Evolutionary conservation across 2,329 filamentous ascomycete species (phyloP).

Genomic region (Cladosporium sp.): DNA sequence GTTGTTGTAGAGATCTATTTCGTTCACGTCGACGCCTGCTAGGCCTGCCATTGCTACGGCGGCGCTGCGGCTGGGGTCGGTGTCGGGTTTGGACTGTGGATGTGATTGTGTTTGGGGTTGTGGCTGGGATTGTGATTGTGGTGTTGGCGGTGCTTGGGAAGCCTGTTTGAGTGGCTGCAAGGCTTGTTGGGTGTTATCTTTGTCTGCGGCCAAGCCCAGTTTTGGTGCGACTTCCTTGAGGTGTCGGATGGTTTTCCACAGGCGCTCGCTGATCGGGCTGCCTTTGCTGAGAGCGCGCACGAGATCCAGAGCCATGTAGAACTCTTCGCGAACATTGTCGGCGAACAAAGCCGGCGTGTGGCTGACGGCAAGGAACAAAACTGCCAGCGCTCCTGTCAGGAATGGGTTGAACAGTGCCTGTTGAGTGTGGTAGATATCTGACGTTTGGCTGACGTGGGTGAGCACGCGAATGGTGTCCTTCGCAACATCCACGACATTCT

Average conservation of each 20-base stretch:
- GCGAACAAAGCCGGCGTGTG: slow-evolving; percentile 71
- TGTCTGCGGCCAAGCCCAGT: slow-evolving; percentile 52
- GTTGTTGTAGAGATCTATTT: slow-evolving; percentile 45
- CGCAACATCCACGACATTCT: slow-evolving; percentile 67
- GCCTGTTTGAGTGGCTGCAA: background rate
- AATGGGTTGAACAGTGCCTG: slow-evolving; percentile 81
- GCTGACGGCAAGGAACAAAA: slow-evolving; percentile 70
- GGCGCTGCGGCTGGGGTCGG: slow-evolving; percentile 56
- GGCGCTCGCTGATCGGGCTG: slow-evolving; percentile 65
- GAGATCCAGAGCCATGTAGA: slow-evolving; percentile 71
- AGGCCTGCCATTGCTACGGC: slow-evolving; percentile 63
- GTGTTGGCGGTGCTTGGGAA: background rate
- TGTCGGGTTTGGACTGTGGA: slow-evolving; percentile 30
- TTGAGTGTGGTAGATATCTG: slow-evolving; percentile 64
- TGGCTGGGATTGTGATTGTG: background rate
- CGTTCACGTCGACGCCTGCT: slow-evolving; percentile 58
- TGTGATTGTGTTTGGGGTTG: background rate
- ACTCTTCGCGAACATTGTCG: slow-evolving; percentile 64
- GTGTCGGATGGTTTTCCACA: slow-evolving; percentile 68
- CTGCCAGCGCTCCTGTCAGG: slow-evolving; percentile 67
- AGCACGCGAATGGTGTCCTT: slow-evolving; percentile 72
- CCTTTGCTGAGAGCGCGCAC: slow-evolving; percentile 67
- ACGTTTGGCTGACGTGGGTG: slow-evolving; percentile 65
- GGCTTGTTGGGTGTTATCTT: background rate
- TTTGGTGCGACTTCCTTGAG: slow-evolving; percentile 68